Base-by-base conservation (phyloP, 2,329 filamentous ascomycete genomes). In the Talaromyces sp. region DNA sequence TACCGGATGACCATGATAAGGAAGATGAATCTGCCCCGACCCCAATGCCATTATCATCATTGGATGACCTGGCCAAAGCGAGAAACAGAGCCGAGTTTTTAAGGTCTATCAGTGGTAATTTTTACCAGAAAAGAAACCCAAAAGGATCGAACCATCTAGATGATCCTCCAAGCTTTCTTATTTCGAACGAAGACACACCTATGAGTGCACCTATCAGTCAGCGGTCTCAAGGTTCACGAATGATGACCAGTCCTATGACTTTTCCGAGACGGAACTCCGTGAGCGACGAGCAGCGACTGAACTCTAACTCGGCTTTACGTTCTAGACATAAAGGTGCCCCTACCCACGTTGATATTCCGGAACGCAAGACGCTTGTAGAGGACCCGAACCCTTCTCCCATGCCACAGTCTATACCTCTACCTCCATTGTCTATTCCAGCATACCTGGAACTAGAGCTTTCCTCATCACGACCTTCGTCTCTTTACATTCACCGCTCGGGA, bases 361-460 rank as follows among this genome's bases (percentile, higher is more conserved):
- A 72, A 10, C 69, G 65, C 47, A 67, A 72, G 2, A 68, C 62
- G 25, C 68, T 72, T 5, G 68, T 73, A 11, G 63, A 71, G 22
- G 77, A 78, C 62, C 73, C 76, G 6, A 64, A 77, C 29, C 74
- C 80, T 11, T 81, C 82, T 22, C 80, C 81, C 3, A 81, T 85
- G 73, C 83, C 85, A 17, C 70, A 80, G 7, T 77, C 83, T 1
- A 82, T 89, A 43, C 87, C 87, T 15, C 74, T 89, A 1, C 87
- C 87, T 6, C 87, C 87, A 6, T 75, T 88, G 61, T 89, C 87
- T 1, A 80, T 89, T 61, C 85, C 87, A 0, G 88, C 87, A 0
- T 89, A 89, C 70, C 78, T 89, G n/a, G 86, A 89, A 66, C 79
- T 89, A 31, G 87, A 89, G 72, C 80, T 89, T 51, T 85, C 87